Conservation (phyloP, 2,329 filamentous ascomycete species). For the Beauveria brongniartii region DNA sequence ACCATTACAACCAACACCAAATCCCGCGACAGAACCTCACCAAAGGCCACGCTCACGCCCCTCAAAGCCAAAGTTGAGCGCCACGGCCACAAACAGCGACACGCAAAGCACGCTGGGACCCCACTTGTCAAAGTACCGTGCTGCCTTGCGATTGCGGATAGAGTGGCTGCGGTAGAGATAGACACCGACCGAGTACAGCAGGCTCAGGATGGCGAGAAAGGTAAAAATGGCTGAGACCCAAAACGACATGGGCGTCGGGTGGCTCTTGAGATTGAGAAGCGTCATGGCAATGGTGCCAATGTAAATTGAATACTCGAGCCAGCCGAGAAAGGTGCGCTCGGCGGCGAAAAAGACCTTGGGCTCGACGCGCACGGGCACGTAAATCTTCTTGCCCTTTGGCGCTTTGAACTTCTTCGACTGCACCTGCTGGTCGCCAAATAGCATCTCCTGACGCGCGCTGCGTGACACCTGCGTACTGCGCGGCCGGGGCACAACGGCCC, state of each 20-base stretch:
- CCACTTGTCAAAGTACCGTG: slow-evolving; percentile 84
- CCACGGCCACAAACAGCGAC: slow-evolving; percentile 64
- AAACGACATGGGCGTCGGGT: slow-evolving; percentile 51
- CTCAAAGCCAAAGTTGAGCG: slow-evolving; percentile 73
- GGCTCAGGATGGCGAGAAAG: slow-evolving; percentile 63
- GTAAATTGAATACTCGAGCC: slow-evolving; percentile 96
- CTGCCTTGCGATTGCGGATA: slow-evolving; percentile 75
- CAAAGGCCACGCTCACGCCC: slow-evolving; percentile 52
- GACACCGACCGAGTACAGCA: slow-evolving; percentile 76
- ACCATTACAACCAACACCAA: not conserved
- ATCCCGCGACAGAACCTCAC: slow-evolving; percentile 24
- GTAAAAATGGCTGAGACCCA: slow-evolving; percentile 72
- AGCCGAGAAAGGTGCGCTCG: slow-evolving; percentile 90
- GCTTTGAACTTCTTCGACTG: slow-evolving; percentile 58
- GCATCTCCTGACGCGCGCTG: slow-evolving; percentile 42
- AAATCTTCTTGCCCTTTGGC: slow-evolving; percentile 81
- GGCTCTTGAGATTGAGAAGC: slow-evolving; percentile 69
- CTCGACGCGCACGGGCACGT: slow-evolving; percentile 91
- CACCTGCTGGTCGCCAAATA: slow-evolving; percentile 48
- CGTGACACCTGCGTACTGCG: slow-evolving; percentile 48
- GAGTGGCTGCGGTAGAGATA: slow-evolving; percentile 84
- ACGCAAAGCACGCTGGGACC: slow-evolving; percentile 72
- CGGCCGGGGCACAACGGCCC: slow-evolving; percentile 47
- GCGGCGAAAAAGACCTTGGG: slow-evolving; percentile 97
- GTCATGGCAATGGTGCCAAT: slow-evolving; percentile 81